Evolutionary conservation across 2,329 filamentous ascomycete species (phyloP).

Genomic region (Aspergillus sergii): DNA sequence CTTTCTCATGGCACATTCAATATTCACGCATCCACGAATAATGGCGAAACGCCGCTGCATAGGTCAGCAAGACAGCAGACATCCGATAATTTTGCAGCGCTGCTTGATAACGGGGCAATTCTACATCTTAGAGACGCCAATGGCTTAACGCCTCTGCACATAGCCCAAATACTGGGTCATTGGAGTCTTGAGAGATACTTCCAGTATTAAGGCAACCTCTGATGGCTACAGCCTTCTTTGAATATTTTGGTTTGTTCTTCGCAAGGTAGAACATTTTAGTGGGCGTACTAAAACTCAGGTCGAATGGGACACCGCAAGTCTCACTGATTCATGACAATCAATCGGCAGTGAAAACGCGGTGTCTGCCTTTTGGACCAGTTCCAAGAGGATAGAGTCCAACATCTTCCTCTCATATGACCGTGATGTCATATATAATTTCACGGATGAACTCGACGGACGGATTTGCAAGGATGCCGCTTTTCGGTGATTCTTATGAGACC

Average conservation of each 20-base stretch:
- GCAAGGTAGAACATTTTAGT: slow-evolving; percentile 37
- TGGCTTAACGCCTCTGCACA: neutral
- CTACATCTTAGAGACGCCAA: neutral
- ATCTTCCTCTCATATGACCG: slow-evolving; percentile 28
- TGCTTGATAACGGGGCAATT: neutral
- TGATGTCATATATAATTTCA: slow-evolving; percentile 35
- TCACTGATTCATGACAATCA: slow-evolving; percentile 38
- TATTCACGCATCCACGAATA: neutral
- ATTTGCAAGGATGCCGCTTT: slow-evolving; percentile 33
- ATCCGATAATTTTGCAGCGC: neutral
- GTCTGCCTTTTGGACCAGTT: slow-evolving; percentile 14
- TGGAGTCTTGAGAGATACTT: neutral
- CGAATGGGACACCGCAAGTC: slow-evolving; percentile 34
- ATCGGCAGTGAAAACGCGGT: slow-evolving; percentile 22
- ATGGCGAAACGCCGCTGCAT: neutral
- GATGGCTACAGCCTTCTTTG: neutral
- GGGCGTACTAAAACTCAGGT: slow-evolving; percentile 20
- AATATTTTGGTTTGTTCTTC: slow-evolving; percentile 27
- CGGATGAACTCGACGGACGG: slow-evolving; percentile 20
- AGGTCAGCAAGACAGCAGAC: neutral
- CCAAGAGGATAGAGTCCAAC: slow-evolving; percentile 26
- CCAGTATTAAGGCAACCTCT: neutral
- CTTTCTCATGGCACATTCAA: neutral
- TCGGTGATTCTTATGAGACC: slow-evolving; percentile 41
- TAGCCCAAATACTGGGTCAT: neutral